phyloP scores from a whole-genome alignment of 1,284 basidiomycete genomes.

The Apiotrichum gamsii region DNA sequence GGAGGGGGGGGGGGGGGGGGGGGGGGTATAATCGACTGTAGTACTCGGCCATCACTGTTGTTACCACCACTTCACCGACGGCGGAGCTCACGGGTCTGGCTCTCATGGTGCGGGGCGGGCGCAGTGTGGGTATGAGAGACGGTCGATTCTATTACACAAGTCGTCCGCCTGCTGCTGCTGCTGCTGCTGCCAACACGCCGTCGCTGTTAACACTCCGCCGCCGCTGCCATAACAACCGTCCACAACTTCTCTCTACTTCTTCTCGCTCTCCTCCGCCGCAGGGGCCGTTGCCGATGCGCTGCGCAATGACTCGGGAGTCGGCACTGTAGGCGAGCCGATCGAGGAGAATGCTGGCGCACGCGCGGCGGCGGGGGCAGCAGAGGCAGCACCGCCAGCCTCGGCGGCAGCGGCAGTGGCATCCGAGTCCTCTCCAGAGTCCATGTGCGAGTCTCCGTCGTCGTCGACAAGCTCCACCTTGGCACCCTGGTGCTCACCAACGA shows the following conservation, averaged over 20 bases:
- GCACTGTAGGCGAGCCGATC: conserved; percentile 38
- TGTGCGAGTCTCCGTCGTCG: conserved; percentile 54
- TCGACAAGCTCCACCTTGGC: conserved; percentile 30
- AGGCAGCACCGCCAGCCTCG: conserved; percentile 1
- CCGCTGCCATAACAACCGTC: too few relatives aligned
- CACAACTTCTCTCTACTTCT: too few relatives aligned
- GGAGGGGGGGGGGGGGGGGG: too few relatives aligned
- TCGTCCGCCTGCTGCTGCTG: too few relatives aligned
- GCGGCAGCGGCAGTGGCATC: conserved; percentile 53
- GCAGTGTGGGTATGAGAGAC: background rate
- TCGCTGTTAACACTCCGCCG: too few relatives aligned
- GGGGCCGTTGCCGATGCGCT: background rate
- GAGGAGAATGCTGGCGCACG: conserved; percentile 30
- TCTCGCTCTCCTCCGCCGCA: background rate
- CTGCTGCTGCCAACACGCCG: too few relatives aligned
- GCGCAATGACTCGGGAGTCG: conserved; percentile 24
- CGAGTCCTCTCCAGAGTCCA: conserved; percentile 53
- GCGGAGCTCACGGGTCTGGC: too few relatives aligned
- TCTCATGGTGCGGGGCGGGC: background rate
- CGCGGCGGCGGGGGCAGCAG: conserved; percentile 8
- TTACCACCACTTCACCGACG: too few relatives aligned
- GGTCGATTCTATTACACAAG: background rate
- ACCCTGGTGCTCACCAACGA: conserved; percentile 1
- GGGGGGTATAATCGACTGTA: too few relatives aligned
- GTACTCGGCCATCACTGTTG: too few relatives aligned